Base-by-base conservation (phyloP, 225 moss, liverwort and hornwort species). In the Physcomitrium patens region DNA sequence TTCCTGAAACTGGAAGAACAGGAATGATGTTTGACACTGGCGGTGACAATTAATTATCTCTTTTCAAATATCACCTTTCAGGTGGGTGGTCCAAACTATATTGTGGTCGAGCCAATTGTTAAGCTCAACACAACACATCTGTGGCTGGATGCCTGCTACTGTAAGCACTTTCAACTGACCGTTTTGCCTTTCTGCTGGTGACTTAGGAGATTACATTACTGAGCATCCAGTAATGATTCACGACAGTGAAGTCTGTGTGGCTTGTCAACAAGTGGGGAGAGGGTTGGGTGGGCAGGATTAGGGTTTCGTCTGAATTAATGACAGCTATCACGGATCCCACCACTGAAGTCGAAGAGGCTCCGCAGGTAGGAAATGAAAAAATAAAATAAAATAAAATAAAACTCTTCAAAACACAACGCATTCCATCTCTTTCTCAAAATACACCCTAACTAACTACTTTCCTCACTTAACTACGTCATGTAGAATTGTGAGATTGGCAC, bases 1-100 rank as follows among this genome's bases (percentile, higher is more conserved):
- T 15, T 61, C 61, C 61, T 52, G 66, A 66, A 78, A 60, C 10
- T 11, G 27, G 53, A 67, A 51, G 3, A 15, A 15, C 12, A 15
- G 48, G 12, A 2, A 2, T 11, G 48, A 49, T 11, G 15, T 15
- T 15, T 5, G 3, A 7, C 48, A 11, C 11, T 12, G 48, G 15
- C 31, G 31, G 31, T 37, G 31, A 37, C 31, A 37, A 37, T 4
- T 37, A 18, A 66, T 10, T n/a, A n/a, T 19, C 70, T 7, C 7
- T 16, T 16, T 51, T 12, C 15, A 49, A 49, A 49, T 15, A 49
- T 49, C 4, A 49, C 13, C 49, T 3, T 2, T 49, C 12, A 49
- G 12, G 3, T 49, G 49, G 15, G 31, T 28, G 12, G 10, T 67
- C 19, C 14, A 31, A 37, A 69, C 12, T 53, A 55, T 54, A 37